Evolutionary conservation across 2,329 filamentous ascomycete species (phyloP).

Genomic region (Hirsutella thompsonii): DNA sequence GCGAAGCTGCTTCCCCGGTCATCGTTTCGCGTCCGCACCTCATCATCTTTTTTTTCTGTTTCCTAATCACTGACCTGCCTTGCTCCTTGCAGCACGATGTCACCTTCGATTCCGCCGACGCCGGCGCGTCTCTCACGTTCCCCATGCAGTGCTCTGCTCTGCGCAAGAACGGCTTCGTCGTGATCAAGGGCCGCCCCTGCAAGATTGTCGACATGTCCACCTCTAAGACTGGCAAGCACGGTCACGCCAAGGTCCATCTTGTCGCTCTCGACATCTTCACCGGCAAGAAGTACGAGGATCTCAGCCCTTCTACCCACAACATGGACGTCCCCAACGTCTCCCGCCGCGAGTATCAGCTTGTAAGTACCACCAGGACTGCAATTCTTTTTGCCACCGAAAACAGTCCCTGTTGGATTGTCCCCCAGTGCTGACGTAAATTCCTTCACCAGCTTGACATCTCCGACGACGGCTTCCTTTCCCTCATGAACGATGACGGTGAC

Average conservation of each 20-base stretch:
- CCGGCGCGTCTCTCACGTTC: slow-evolving; percentile 86
- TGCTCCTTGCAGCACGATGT: slow-evolving; percentile 42
- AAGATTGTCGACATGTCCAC: slow-evolving; percentile 99
- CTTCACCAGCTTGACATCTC: slow-evolving; percentile 68
- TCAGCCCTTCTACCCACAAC: slow-evolving; percentile 94
- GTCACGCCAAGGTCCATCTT: slow-evolving; percentile 99
- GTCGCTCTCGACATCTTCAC: slow-evolving; percentile 99
- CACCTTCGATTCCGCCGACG: slow-evolving; percentile 85
- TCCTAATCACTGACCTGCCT: background rate
- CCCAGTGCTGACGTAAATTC: too few species aligned
- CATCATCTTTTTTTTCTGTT: background rate
- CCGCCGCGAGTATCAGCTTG: slow-evolving; percentile 86
- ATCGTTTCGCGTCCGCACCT: background rate
- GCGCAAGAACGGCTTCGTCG: slow-evolving; percentile 97
- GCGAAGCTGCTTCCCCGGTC: background rate
- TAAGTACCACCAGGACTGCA: slow-evolving; percentile 36
- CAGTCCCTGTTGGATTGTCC: too few species aligned
- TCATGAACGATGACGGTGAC: slow-evolving; percentile 77
- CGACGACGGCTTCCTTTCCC: slow-evolving; percentile 87
- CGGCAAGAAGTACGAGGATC: slow-evolving; percentile 98
- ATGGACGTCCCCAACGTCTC: slow-evolving; percentile 94
- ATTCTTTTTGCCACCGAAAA: too few species aligned
- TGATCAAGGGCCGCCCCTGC: slow-evolving; percentile 98
- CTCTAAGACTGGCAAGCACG: slow-evolving; percentile 99
- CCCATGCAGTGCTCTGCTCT: slow-evolving; percentile 99